Evolutionary conservation across 192 early-diverging fungal genomes (phyloP).

Genomic region (Entomortierella parvispora): DNA sequence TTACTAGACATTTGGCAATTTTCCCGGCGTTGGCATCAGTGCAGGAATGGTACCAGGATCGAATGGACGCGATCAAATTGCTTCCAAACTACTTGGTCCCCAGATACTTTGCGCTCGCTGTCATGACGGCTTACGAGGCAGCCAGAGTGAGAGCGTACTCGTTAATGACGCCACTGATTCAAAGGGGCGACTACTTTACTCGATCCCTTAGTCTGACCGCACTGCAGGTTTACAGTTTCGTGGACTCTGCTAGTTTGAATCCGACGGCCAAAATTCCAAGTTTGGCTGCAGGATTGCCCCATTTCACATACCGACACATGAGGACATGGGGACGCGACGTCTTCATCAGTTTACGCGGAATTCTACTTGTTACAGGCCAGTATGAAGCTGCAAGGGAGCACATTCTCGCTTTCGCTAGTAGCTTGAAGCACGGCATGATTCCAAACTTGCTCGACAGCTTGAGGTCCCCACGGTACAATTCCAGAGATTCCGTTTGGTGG

Average conservation of each 20-base stretch:
- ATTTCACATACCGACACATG: conserved; percentile 93
- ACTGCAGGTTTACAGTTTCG: conserved; percentile 85
- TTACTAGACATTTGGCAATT: conserved; percentile 34
- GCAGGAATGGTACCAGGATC: conserved; percentile 80
- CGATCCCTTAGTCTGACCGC: conserved; percentile 80
- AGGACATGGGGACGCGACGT: conserved; percentile 99
- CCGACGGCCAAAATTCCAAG: conserved; percentile 66
- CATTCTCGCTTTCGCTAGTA: conserved; percentile 91
- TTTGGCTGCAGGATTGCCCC: conserved; percentile 95
- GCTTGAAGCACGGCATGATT: conserved; percentile 93
- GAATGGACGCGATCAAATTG: conserved; percentile 74
- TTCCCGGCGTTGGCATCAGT: conserved; percentile 51
- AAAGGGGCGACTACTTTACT: conserved; percentile 71
- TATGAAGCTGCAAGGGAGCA: conserved; percentile 86
- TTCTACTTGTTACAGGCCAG: conserved; percentile 85
- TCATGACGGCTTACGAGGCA: conserved; percentile 82
- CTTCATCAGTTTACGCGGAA: conserved; percentile 89
- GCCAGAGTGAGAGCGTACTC: conserved; percentile 69
- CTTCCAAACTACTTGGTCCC: conserved; percentile 89
- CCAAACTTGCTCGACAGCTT: conserved; percentile 95
- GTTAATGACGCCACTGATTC: conserved; percentile 66
- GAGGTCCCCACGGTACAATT: conserved; percentile 90
- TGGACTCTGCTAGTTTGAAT: conserved; percentile 85
- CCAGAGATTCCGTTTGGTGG: conserved; percentile 97
- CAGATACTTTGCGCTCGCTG: conserved; percentile 91